Percentiles rank a stretch among this genome's conserved stretches.
phyloP scores from a whole-genome alignment of 139 green algal species.

The Trebouxia sp. region DNA sequence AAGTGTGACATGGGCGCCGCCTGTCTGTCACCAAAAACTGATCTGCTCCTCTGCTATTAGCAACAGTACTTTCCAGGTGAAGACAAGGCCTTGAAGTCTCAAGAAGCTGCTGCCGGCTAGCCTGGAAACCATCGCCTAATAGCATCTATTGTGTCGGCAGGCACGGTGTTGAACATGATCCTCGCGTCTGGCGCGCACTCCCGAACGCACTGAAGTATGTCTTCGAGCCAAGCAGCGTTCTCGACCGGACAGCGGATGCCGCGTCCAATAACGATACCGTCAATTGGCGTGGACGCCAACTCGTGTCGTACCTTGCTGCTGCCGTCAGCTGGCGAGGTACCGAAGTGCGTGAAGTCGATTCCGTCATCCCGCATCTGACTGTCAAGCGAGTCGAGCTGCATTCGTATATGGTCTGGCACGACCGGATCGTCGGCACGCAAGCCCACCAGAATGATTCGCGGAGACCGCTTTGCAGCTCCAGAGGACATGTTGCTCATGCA shows the following conservation, averaged over 20 bases:
- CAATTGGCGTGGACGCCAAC: background rate
- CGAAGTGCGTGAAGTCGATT: background rate
- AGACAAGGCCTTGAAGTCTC: too few relatives aligned
- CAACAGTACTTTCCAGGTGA: too few relatives aligned
- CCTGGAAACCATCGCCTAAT: constrained; percentile 7
- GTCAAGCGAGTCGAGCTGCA: background rate
- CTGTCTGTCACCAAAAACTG: too few relatives aligned
- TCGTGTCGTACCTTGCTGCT: background rate
- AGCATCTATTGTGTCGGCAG: background rate
- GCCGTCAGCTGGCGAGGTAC: background rate
- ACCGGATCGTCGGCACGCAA: background rate
- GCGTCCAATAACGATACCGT: background rate
- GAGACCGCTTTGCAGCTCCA: too few relatives aligned
- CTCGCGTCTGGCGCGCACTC: background rate
- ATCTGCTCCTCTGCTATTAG: too few relatives aligned
- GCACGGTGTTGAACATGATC: background rate
- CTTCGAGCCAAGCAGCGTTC: background rate
- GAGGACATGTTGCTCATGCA: too few relatives aligned
- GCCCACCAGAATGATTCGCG: background rate
- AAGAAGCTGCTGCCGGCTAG: too few relatives aligned
- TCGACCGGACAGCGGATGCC: background rate
- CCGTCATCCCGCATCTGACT: background rate
- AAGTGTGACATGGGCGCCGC: too few relatives aligned
- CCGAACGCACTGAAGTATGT: background rate
- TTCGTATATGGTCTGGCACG: background rate